These are phyloP conservation scores for Curvularia spicifera DNA, from an alignment of 2,329 filamentous ascomycete genomes.

Conservation along the genomic window DNA sequence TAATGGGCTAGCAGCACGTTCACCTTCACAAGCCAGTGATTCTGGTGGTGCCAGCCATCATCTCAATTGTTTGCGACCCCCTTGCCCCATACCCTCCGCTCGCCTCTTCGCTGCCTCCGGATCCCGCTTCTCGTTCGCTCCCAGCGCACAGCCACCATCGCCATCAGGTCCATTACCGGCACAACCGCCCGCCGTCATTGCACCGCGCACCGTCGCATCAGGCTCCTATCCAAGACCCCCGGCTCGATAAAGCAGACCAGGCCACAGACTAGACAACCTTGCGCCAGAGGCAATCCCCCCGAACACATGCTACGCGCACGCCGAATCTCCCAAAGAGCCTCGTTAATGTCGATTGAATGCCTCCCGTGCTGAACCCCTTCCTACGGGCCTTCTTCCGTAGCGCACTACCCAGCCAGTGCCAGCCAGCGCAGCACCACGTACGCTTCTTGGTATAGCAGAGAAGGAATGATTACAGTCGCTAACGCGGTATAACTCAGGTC, in stretches of 20 bases:
- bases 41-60: slow-evolving; percentile 14
- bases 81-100: slow-evolving; percentile 11
- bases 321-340: slow-evolving; percentile 21
- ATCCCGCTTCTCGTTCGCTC: not conserved
- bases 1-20: slow-evolving; percentile 20
- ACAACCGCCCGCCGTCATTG: slow-evolving; percentile 17
- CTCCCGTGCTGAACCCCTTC: slow-evolving; percentile 94
- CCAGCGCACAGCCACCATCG: slow-evolving; percentile 3
- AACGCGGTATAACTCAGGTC: slow-evolving; percentile 56
- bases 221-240: slow-evolving; percentile 33
- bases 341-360: slow-evolving; percentile 72
- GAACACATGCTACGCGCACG: slow-evolving; percentile 39
- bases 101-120: slow-evolving; percentile 1
- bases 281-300: slow-evolving; percentile 28
- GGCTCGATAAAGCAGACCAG: slow-evolving; percentile 7
- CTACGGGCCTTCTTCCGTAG: slow-evolving; percentile 98
- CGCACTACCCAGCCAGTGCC: slow-evolving; percentile 88
- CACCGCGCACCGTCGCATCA: slow-evolving; percentile 20
- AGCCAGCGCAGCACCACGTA: slow-evolving; percentile 86
- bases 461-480: slow-evolving; percentile 5
- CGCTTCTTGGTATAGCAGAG: slow-evolving; percentile 20
- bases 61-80: slow-evolving; percentile 16
- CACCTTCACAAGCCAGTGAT: slow-evolving; percentile 37
- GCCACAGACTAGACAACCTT: slow-evolving; percentile 19
- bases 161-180: slow-evolving; percentile 4